phyloP scores from a whole-genome alignment of 345 rosid species.

The Salix arbutifolia region DNA sequence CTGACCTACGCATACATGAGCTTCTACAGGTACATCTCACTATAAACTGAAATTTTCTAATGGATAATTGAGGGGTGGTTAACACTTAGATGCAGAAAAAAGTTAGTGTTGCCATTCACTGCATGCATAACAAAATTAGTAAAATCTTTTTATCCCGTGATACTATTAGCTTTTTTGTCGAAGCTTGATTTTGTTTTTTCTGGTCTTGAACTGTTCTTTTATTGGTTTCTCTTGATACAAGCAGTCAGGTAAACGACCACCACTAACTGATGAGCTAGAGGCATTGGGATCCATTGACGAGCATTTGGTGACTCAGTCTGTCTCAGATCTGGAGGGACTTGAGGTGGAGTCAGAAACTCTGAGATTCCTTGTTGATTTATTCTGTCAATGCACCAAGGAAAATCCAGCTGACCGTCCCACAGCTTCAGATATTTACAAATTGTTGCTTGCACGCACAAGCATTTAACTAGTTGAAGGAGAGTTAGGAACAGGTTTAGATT shows the following conservation, averaged over 20 bases:
- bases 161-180: not conserved
- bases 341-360: slow-evolving; percentile 45
- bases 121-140: not conserved
- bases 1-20: slow-evolving; percentile 64
- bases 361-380: slow-evolving; percentile 65
- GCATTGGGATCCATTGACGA: slow-evolving; percentile 35
- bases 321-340: slow-evolving; percentile 29
- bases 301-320: slow-evolving; percentile 23
- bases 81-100: not conserved
- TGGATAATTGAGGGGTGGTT: not conserved
- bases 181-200: slow-evolving; percentile 1
- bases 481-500: slow-evolving; percentile 14
- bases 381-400: slow-evolving; percentile 58
- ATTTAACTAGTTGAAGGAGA: slow-evolving; percentile 14
- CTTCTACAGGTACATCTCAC: slow-evolving; percentile 55
- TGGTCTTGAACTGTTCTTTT: slow-evolving; percentile 4
- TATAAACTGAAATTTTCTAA: not conserved
- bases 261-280: slow-evolving; percentile 55
- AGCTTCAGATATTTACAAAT: slow-evolving; percentile 53
- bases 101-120: not conserved
- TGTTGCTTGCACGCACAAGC: slow-evolving; percentile 32
- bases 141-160: not conserved
- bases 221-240: not conserved
- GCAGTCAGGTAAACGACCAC: slow-evolving; percentile 78
- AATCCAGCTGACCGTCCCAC: slow-evolving; percentile 65